Evolutionary conservation across 23 red algal genomes (phyloP), one percentile per base, ranked within the genome.

Genomic region (Pyropia haitanensis): DNA sequence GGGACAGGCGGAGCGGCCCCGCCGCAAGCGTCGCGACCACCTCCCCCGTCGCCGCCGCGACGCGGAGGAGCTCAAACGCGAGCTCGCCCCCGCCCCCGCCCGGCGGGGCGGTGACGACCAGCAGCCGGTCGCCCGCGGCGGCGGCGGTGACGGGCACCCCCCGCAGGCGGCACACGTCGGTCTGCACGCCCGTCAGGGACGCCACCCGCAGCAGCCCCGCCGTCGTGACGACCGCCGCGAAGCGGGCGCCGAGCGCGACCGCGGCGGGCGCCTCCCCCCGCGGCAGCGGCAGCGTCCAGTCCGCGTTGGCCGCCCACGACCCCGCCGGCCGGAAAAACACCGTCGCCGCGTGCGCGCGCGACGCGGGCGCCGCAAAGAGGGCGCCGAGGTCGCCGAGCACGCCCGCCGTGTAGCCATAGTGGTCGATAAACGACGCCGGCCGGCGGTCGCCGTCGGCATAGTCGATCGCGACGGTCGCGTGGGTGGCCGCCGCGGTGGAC

Each of bases 231-330:
- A 66, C 56, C 14, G 77, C 88, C 24, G 67, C 80, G 72, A 85
- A 95, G 51, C 76, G 79, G 6, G 56, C 20, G 10, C 88, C 79
- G 18, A 95, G 55, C n/a, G 88, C 88, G 14, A 95, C 28, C n/a
- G 64, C 63, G 18, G 53, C 60, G 24, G 76, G 32, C 51, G 54
- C 54, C 49, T 95, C 88, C 5, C 58, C 61, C 3, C n/a, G 24
- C 28, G 33, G 39, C 51, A 95, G 60, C 25, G 39, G 26, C 39
- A 65, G 53, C 13, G 79, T 82, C 88, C 88, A 95, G 32, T 95
- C 80, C 17, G 88, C 70, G 33, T 95, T 86, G 30, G 63, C 58
- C 16, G 88, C 51, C 88, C 88, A 95, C 16, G 88, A 95, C 15
- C 30, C 31, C 17, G 84, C 68, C 21, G 79, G 51, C 22, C 77